Evolutionary conservation across 345 rosid species (phyloP).

Genomic region (Salix brachista): DNA sequence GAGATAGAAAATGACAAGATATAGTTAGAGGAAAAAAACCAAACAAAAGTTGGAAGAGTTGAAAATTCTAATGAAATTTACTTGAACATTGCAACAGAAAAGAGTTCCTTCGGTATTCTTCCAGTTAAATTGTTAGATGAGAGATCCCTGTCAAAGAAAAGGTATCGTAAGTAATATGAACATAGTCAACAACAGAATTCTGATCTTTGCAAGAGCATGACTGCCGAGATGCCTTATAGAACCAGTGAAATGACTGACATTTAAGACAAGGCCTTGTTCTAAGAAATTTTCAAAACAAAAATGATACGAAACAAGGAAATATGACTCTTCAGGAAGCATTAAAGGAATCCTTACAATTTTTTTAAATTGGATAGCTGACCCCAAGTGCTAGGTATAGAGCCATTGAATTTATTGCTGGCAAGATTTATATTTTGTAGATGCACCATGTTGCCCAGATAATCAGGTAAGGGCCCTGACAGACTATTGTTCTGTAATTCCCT

Average conservation of each 20-base stretch:
- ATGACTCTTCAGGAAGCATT: not conserved
- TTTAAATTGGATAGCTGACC: slow-evolving; percentile 59
- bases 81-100: slow-evolving; percentile 66
- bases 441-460: slow-evolving; percentile 58
- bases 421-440: slow-evolving; percentile 61
- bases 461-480: slow-evolving; percentile 68
- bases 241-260: not conserved
- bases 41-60: not conserved
- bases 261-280: not conserved
- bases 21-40: not conserved
- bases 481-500: slow-evolving; percentile 83
- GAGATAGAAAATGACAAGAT: not conserved
- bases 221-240: not conserved
- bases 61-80: slow-evolving; percentile 25
- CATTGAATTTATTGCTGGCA: slow-evolving; percentile 68
- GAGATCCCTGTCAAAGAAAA: slow-evolving; percentile 56
- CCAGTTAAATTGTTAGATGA: slow-evolving; percentile 68
- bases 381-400: slow-evolving; percentile 72
- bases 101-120: slow-evolving; percentile 54
- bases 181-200: not conserved
- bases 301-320: not conserved
- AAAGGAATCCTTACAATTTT: slow-evolving; percentile 47
- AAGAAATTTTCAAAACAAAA: not conserved
- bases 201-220: not conserved
- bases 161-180: not conserved